Percentiles rank a stretch among this genome's conserved stretches.
Evolutionary conservation across 257 asterid species (phyloP).

Genomic region (Solanum chiquidenum): DNA sequence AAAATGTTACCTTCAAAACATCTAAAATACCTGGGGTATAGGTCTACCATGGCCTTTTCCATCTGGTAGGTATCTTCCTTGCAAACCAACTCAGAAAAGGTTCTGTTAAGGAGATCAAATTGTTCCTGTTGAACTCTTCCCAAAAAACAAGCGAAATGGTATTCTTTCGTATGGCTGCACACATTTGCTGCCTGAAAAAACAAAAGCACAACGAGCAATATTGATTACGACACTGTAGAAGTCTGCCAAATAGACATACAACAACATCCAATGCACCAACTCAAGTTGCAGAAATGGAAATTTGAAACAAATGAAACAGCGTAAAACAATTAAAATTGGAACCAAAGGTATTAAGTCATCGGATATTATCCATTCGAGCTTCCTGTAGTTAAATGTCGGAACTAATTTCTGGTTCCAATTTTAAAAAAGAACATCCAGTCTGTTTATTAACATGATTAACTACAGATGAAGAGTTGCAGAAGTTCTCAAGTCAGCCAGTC

Average conservation of each 20-base stretch:
- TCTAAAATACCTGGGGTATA: background rate
- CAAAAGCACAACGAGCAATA: slow-evolving; percentile 46
- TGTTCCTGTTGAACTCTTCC: slow-evolving; percentile 17
- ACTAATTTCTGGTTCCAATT: background rate
- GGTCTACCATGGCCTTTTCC: background rate
- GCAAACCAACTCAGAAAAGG: background rate
- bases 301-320: background rate
- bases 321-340: slow-evolving; percentile 4
- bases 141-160: slow-evolving; percentile 5
- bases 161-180: background rate
- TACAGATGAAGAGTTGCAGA: background rate
- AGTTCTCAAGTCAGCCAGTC: background rate
- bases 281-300: slow-evolving; percentile 14
- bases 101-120: slow-evolving; percentile 17
- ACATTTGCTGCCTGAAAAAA: slow-evolving; percentile 19
- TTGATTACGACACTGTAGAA: background rate
- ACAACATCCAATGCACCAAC: slow-evolving; percentile 48
- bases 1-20: background rate
- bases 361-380: no score
- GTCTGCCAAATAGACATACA: background rate
- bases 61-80: background rate
- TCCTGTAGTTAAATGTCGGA: background rate
- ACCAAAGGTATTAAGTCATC: background rate
- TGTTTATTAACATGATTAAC: background rate
- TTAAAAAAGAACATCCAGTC: background rate